A percentile compares a stretch with the other conserved stretches of the same genome.
Conservation (phyloP, 1,284 basidiomycete species). For the Meira miltonrushii region DNA sequence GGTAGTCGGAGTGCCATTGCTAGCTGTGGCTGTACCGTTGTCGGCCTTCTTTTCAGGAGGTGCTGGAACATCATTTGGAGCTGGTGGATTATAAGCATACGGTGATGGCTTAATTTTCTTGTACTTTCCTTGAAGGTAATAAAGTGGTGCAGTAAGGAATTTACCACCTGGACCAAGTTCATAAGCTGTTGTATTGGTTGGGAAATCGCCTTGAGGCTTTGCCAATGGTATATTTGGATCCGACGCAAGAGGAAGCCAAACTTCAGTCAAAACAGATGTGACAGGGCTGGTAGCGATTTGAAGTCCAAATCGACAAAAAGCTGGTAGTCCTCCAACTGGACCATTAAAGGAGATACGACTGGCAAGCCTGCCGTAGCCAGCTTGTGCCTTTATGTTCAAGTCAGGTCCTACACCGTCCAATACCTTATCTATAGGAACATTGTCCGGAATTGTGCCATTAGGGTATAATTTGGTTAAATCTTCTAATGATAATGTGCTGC, state of each 20-base stretch:
- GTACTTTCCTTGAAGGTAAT: neutral
- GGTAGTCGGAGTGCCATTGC: neutral
- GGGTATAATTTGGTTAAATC: slow-evolving; percentile 16
- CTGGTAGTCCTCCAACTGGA: slow-evolving; percentile 21
- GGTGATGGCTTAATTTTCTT: neutral
- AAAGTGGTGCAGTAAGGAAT: slow-evolving; percentile 5
- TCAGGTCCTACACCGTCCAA: slow-evolving; percentile 21
- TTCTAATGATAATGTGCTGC: slow-evolving; percentile 21
- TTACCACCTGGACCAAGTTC: neutral
- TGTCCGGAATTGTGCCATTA: slow-evolving; percentile 4
- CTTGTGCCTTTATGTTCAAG: slow-evolving; percentile 17
- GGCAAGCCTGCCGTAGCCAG: slow-evolving; percentile 12
- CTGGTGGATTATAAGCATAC: neutral
- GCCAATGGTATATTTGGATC: slow-evolving; percentile 10
- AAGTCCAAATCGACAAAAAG: slow-evolving; percentile 24
- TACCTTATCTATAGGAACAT: slow-evolving; percentile 3
- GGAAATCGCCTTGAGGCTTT: slow-evolving; percentile 18
- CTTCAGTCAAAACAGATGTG: slow-evolving; percentile 19
- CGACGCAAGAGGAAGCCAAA: slow-evolving; percentile 19
- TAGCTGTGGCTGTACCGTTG: neutral
- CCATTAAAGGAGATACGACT: slow-evolving; percentile 8
- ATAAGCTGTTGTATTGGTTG: slow-evolving; percentile 20
- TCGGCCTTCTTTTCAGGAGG: neutral
- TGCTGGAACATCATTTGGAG: neutral
- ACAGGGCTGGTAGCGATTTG: slow-evolving; percentile 13